Conservation (phyloP, 768 basidiomycete species). For the Tricholoma hemisulphureum region DNA sequence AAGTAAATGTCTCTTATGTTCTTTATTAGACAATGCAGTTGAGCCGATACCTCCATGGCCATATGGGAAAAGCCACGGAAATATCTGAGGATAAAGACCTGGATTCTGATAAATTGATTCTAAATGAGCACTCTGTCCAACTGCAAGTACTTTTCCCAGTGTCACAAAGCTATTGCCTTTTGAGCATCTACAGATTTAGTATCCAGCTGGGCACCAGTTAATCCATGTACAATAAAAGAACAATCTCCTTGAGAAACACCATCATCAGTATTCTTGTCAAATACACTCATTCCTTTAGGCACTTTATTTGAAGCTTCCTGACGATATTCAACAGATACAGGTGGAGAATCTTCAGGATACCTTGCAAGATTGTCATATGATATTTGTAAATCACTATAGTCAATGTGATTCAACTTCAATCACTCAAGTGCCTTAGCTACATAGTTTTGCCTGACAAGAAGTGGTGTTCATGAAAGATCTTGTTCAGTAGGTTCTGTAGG, state of each 20-base stretch:
- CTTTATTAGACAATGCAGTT: conserved; percentile 13
- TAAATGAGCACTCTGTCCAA: conserved; percentile 22
- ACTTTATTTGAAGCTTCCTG: conserved; percentile 17
- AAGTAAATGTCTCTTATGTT: conserved; percentile 24
- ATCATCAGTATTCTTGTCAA: conserved; percentile 29
- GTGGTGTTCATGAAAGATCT: conserved; percentile 15
- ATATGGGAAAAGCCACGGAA: conserved; percentile 44
- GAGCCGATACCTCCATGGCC: conserved; percentile 25
- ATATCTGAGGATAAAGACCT: conserved; percentile 38
- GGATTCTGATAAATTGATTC: conserved; percentile 33
- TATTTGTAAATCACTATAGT: conserved; percentile 32
- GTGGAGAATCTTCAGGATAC: conserved; percentile 23
- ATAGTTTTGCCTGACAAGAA: neutral
- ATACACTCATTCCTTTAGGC: conserved; percentile 22
- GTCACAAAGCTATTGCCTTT: conserved; percentile 25
- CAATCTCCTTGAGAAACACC: conserved; percentile 31
- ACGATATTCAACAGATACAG: conserved; percentile 23
- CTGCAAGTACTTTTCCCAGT: conserved; percentile 26
- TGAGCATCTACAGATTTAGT: conserved; percentile 15
- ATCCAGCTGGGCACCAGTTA: conserved; percentile 25
- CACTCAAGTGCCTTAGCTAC: conserved; percentile 29
- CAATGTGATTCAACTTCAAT: conserved; percentile 34
- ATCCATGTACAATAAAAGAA: conserved; percentile 37
- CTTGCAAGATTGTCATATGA: conserved; percentile 20
- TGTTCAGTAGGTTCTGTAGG: conserved; percentile 20